Percentiles rank a stretch among this genome's conserved stretches.
Evolutionary conservation across 2,329 filamentous ascomycete genomes (phyloP).

Genomic region (Colletotrichum ledebouriae): DNA sequence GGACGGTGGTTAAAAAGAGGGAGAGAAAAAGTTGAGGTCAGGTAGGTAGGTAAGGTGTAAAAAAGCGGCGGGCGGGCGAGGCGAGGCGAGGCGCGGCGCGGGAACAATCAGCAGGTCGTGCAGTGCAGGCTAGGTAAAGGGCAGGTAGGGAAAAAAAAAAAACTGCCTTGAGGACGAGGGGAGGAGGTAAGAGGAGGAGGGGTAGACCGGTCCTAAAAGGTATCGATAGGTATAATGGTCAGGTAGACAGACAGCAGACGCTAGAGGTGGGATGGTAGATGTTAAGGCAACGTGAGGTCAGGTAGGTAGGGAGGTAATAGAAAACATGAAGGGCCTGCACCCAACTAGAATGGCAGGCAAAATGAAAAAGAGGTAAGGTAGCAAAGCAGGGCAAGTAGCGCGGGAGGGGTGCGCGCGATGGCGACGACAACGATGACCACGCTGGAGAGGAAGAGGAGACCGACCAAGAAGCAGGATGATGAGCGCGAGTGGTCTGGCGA

Average conservation of each 20-base stretch:
- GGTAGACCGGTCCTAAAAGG: neutral
- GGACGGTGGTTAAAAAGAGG: neutral
- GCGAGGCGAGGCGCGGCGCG: constrained; percentile 24
- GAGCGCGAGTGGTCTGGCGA: constrained; percentile 26
- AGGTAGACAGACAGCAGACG: neutral
- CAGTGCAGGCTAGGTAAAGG: neutral
- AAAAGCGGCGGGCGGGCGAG: neutral
- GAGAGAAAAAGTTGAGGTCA: constrained; percentile 1
- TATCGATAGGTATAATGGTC: neutral
- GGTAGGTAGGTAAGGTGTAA: constrained; percentile 7
- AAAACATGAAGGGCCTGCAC: neutral
- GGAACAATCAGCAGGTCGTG: constrained; percentile 28
- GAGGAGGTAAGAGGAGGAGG: neutral
- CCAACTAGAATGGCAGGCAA: neutral
- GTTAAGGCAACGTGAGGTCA: neutral
- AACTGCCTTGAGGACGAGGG: neutral
- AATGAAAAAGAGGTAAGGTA: neutral
- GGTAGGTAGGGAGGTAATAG: too few species aligned
- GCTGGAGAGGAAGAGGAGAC: constrained; percentile 3
- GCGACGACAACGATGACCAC: too few species aligned
- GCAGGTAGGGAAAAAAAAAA: neutral
- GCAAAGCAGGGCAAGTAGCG: constrained; percentile 24
- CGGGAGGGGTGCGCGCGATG: constrained; percentile 22
- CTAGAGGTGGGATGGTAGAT: neutral
- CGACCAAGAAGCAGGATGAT: neutral